phyloP scores from a whole-genome alignment of 2,329 filamentous ascomycete species.

The Epichloe hybrida region DNA sequence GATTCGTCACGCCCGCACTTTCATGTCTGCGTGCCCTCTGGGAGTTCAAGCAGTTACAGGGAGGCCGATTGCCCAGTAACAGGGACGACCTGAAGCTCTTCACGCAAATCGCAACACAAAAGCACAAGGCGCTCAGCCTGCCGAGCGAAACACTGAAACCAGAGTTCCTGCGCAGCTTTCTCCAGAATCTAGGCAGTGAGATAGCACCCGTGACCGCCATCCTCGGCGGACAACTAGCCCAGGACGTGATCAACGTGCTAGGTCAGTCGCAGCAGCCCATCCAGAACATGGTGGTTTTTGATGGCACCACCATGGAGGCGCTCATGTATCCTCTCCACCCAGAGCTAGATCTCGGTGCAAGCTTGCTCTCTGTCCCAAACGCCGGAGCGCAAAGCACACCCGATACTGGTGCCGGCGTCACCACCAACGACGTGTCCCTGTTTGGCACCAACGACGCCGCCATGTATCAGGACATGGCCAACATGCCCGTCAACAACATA shows the following conservation, averaged over 20 bases:
- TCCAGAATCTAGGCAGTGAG: conserved; percentile 76
- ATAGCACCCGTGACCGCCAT: conserved; percentile 79
- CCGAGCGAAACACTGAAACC: conserved; percentile 53
- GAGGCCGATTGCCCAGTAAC: conserved; percentile 39
- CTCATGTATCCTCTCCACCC: conserved; percentile 75
- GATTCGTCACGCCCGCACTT: conserved; percentile 69
- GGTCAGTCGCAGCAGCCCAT: conserved; percentile 86
- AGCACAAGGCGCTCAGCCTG: conserved; percentile 61
- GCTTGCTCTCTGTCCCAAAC: conserved; percentile 24
- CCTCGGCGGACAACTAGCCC: conserved; percentile 77
- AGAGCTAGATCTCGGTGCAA: conserved; percentile 38
- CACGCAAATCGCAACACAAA: conserved; percentile 62
- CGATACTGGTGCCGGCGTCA: not conserved
- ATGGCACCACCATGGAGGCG: conserved; percentile 67
- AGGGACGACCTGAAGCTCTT: conserved; percentile 60
- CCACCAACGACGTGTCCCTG: not conserved
- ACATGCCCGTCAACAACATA: not conserved
- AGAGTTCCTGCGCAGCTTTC: conserved; percentile 67
- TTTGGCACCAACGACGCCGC: not conserved
- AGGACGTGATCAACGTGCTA: conserved; percentile 95
- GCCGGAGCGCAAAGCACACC: not conserved
- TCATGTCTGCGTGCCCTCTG: conserved; percentile 82
- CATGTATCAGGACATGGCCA: not conserved
- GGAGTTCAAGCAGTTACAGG: conserved; percentile 54
- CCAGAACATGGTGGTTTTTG: conserved; percentile 87